Conservation (phyloP, 2,329 filamentous ascomycete species). For the Colletotrichum aenigma region DNA sequence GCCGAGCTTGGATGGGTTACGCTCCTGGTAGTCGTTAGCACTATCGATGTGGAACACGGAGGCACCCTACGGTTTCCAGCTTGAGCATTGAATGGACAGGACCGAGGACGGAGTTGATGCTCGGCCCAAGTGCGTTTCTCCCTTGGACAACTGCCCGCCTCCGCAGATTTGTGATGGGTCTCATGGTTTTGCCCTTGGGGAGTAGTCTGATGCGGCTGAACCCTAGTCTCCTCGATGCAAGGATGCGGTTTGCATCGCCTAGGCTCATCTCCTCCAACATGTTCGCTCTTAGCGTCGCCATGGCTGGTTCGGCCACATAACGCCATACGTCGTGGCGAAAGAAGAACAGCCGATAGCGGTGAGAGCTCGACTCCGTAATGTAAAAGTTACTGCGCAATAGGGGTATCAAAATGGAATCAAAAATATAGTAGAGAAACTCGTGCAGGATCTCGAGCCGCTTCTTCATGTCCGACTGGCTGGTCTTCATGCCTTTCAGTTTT, state of each 20-base stretch:
- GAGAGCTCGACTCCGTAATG: constrained; percentile 84
- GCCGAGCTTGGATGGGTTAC: constrained; percentile 68
- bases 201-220: constrained; percentile 81
- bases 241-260: constrained; percentile 57
- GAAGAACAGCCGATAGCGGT: constrained; percentile 86
- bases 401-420: constrained; percentile 90
- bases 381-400: constrained; percentile 89
- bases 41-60: no score
- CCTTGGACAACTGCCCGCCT: constrained; percentile 59
- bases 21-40: constrained; percentile 27
- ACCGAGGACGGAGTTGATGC: constrained; percentile 58
- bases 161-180: constrained; percentile 87
- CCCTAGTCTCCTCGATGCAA: constrained; percentile 70
- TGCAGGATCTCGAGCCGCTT: constrained; percentile 82
- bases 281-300: constrained; percentile 67
- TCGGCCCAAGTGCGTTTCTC: constrained; percentile 60
- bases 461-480: constrained; percentile 71
- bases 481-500: constrained; percentile 51
- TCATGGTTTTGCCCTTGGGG: constrained; percentile 77
- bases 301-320: constrained; percentile 73
- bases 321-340: constrained; percentile 95
- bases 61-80: constrained; percentile 70
- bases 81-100: constrained; percentile 80
- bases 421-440: constrained; percentile 90
- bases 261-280: constrained; percentile 82